These are phyloP conservation scores for Verticillium nubilum DNA, from an alignment of 2,329 filamentous ascomycete genomes.

Conservation along the genomic window DNA sequence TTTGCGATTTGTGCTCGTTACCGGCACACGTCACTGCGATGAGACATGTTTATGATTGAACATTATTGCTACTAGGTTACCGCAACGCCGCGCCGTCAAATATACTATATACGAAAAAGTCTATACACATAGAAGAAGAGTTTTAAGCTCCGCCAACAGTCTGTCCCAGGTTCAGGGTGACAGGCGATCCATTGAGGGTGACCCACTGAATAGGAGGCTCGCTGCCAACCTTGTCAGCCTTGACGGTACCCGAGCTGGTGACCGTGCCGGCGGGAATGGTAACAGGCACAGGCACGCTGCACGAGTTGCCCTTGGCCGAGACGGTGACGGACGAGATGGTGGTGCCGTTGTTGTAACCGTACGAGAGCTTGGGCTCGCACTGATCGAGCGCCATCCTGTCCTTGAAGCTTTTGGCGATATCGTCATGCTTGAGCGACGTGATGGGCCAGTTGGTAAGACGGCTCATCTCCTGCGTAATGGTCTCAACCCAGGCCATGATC, in stretches of 20 bases:
- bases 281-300: slow-evolving; percentile 45
- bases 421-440: slow-evolving; percentile 29
- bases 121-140: background rate
- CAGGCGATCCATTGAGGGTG: slow-evolving; percentile 34
- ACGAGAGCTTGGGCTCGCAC: slow-evolving; percentile 44
- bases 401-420: slow-evolving; percentile 45
- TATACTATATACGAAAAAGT: background rate
- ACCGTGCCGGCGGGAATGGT: slow-evolving; percentile 44
- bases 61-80: background rate
- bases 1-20: too few species aligned
- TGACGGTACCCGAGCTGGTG: slow-evolving; percentile 31
- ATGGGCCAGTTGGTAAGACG: slow-evolving; percentile 34
- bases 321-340: slow-evolving; percentile 46
- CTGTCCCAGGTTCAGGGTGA: slow-evolving; percentile 13
- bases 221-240: slow-evolving; percentile 44
- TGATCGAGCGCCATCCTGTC: slow-evolving; percentile 47
- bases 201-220: slow-evolving; percentile 48
- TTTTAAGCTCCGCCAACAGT: background rate
- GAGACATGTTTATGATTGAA: background rate
- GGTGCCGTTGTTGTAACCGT: slow-evolving; percentile 33
- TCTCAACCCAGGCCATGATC: slow-evolving; percentile 54
- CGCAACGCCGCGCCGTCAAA: background rate
- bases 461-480: slow-evolving; percentile 44
- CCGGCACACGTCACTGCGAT: too few species aligned
- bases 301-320: slow-evolving; percentile 40